A percentile compares a stretch with the other conserved stretches of the same genome.
Evolutionary conservation across 2,329 filamentous ascomycete species (phyloP).

Genomic region (Cordyceps fumosorosea): DNA sequence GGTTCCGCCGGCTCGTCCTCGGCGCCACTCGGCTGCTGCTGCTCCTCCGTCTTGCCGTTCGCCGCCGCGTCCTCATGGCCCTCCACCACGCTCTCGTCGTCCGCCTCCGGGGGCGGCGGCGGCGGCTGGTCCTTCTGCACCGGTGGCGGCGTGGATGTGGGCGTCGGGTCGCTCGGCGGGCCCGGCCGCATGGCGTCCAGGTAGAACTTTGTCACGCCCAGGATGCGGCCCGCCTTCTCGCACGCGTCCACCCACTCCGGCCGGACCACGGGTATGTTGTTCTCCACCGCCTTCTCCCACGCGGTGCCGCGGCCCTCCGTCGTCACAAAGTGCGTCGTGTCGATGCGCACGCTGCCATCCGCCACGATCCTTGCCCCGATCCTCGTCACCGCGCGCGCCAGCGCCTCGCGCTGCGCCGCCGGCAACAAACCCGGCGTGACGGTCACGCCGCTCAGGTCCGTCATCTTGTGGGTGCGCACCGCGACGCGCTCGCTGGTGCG

Average conservation of each 20-base stretch:
- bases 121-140: conserved; percentile 30
- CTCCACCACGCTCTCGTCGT: conserved; percentile 18
- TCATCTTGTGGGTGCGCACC: conserved; percentile 97
- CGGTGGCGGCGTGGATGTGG: conserved; percentile 20
- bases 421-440: conserved; percentile 81
- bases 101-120: conserved; percentile 16
- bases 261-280: conserved; percentile 94
- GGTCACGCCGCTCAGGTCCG: conserved; percentile 89
- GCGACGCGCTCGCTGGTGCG: conserved; percentile 75
- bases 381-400: conserved; percentile 70
- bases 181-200: conserved; percentile 64
- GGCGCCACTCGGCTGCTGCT: background rate
- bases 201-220: conserved; percentile 94
- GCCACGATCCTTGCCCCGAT: conserved; percentile 75
- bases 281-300: conserved; percentile 96
- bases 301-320: conserved; percentile 82
- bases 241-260: conserved; percentile 98
- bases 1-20: conserved; percentile 26
- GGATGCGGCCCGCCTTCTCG: conserved; percentile 83
- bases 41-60: conserved; percentile 15
- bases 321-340: conserved; percentile 97
- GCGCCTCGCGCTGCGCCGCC: conserved; percentile 60
- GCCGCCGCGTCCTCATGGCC: conserved; percentile 18
- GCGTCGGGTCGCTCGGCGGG: conserved; percentile 31
- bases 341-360: conserved; percentile 83